Evolutionary conservation across 495 filamentous ascomycete genomes (phyloP), one percentile per base, ranked within the genome.

Genomic region (Trichoderma orchidacearum): DNA sequence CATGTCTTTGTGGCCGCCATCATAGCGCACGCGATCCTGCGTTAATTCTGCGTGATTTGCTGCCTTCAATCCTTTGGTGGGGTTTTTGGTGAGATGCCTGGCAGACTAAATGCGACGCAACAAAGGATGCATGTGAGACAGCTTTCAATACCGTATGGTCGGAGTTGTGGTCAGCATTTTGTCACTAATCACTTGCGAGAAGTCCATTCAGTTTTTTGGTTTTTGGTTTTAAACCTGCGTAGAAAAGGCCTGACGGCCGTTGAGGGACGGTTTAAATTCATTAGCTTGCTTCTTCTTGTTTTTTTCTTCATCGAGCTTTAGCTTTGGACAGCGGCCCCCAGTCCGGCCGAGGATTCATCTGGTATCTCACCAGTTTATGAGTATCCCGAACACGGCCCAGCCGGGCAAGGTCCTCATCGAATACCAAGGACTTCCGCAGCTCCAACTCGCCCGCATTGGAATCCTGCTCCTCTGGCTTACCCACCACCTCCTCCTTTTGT

Each of bases 261-360:
- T 21, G 12, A 35, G 12, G n/a, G 12, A 35, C n/a, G n/a, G n/a
- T 35, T n/a, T 41, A 18, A 15, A 41, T n/a, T n/a, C 36, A 18
- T 2, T 18, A 15, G 8, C 21, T 2, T 8, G 17, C 36, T 17
- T 5, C n/a, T 41, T 6, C 15, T n/a, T 41, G 6, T 41, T 41
- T 17, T 18, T 17, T 23, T 18, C 5, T 17, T 48, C 41, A 48
- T 17, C 11, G 21, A 8, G 41, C 41, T 23, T 55, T 86, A 11
- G 92, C 92, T 51, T 82, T 77, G 61, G 75, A 84, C 82, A 96
- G 83, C 0, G 93, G 93, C 0, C 93, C 93, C 93, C 93, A 98
- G 64, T 97, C 91, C 45, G 85, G 82, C 32, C 83, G 73, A 13
- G 93, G 93, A 64, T 97, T 96, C 28, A 80, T 64, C 72, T 94